Evolutionary conservation across 2,329 filamentous ascomycete species (phyloP), one percentile per base, ranked within the genome.

Genomic region (Orbilia quercus): DNA sequence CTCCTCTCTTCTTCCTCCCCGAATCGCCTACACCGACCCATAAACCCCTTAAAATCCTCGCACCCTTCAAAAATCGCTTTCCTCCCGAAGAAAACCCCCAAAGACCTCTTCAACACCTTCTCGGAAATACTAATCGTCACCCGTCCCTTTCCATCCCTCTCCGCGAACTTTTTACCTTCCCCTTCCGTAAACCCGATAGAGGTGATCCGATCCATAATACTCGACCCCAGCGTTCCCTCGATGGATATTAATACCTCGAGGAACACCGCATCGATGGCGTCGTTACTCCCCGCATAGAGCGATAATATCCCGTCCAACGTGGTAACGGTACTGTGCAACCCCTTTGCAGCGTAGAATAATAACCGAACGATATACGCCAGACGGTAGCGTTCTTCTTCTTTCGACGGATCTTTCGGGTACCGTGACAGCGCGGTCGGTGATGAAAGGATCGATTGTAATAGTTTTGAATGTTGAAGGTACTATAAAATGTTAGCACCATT

Each of bases 251-350:
- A 55, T 16, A 78, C 76, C 12, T 76, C 64, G 14, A 77, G 60
- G 2, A 78, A 58, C 7, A 75, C 28, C 5, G 50, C 58, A 58
- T 78, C 77, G 16, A 77, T 55, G n/a, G 69, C 22, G 50, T 75
- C 66, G 22, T 76, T 76, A 3, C 67, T 75, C 7, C 77, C 77
- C n/a, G 59, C 45, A 47, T 78, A 78, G 12, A 77, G 47, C 2
- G 58, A 38, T 18, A 78, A 38, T 23, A 77, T 48, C 2, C 76
- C 76, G 28, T 78, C 76, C 1, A 78, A 40, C 1, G 77, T 78
- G 6, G 76, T 76, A 53, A 76, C 34, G 25, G 72, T 78, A 7
- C 75, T 75, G 47, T 77, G 74, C 16, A 58, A 18, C 14, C 58
- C 47, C 53, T 75, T 77, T 7, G 62, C 65, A 4, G 73, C 47